These are phyloP conservation scores for Xylaria sp. DNA, from an alignment of 2,329 filamentous ascomycete genomes.

Conservation along the genomic window DNA sequence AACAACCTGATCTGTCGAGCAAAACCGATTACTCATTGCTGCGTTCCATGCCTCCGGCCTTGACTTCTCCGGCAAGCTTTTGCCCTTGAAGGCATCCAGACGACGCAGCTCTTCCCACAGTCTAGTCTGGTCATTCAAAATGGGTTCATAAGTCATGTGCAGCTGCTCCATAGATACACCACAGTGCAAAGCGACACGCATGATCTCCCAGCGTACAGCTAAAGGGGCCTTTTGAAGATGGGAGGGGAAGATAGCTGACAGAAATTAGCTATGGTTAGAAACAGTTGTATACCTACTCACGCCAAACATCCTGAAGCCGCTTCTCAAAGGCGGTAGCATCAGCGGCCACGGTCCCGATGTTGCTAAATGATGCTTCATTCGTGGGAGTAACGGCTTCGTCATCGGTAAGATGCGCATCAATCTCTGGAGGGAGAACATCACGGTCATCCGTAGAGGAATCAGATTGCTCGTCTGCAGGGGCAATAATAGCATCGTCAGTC, in stretches of 20 bases:
- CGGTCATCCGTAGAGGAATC: not conserved
- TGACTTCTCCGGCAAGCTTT: constrained; percentile 45
- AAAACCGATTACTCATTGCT: constrained; percentile 35
- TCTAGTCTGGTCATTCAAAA: constrained; percentile 40
- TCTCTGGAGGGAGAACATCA: not conserved
- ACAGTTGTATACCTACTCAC: constrained; percentile 20
- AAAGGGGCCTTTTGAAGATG: constrained; percentile 43
- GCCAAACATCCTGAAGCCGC: constrained; percentile 29
- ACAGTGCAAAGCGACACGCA: constrained; percentile 44
- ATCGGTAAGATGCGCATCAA: not conserved
- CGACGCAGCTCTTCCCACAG: constrained; percentile 40
- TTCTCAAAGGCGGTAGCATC: constrained; percentile 16
- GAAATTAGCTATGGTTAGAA: constrained; percentile 6
- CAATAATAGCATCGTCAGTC: not conserved
- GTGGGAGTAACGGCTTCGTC: not conserved
- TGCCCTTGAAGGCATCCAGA: constrained; percentile 39
- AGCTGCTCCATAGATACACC: constrained; percentile 36
- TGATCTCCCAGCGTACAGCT: constrained; percentile 48
- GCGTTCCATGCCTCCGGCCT: constrained; percentile 42
- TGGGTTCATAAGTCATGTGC: constrained; percentile 34
- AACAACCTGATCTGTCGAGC: constrained; percentile 35
- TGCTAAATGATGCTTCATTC: not conserved
- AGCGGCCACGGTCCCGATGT: not conserved
- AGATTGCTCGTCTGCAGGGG: not conserved
- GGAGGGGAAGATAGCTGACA: constrained; percentile 32